These are phyloP conservation scores for Urtica urens DNA, from an alignment of 306 rosid species.

Conservation along the genomic window DNA sequence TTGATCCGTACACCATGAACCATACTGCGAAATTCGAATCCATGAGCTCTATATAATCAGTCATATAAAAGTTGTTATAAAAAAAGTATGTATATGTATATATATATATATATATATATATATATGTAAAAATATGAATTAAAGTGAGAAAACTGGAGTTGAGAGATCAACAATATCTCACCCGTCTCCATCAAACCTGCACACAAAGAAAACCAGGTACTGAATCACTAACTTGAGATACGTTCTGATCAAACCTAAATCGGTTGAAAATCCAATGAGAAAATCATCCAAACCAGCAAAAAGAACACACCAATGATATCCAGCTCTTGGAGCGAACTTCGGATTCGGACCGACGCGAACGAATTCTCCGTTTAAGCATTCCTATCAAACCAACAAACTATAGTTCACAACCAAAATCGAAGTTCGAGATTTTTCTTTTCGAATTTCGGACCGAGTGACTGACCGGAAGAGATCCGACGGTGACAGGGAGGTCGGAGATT, in stretches of 20 bases:
- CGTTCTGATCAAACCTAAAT: too few relatives aligned
- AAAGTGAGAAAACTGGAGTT: neutral
- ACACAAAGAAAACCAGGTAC: slow-evolving; percentile 17
- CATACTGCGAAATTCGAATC: slow-evolving; percentile 50
- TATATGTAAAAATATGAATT: neutral
- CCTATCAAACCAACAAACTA: slow-evolving; percentile 32
- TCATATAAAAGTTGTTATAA: too few relatives aligned
- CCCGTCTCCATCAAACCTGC: slow-evolving; percentile 99
- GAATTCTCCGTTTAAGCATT: slow-evolving; percentile 91
- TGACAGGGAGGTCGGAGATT: slow-evolving; percentile 37
- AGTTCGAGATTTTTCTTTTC: too few relatives aligned
- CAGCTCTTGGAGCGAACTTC: slow-evolving; percentile 72
- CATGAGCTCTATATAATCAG: neutral
- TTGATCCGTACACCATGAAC: slow-evolving; percentile 91
- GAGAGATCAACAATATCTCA: slow-evolving; percentile 33
- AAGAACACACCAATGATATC: slow-evolving; percentile 49
- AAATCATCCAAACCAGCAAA: neutral
- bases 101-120: too few relatives aligned
- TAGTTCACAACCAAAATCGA: too few relatives aligned
- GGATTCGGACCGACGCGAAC: slow-evolving; percentile 92
- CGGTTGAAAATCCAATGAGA: slow-evolving; percentile 10
- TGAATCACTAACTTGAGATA: too few relatives aligned
- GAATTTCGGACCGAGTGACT: too few relatives aligned
- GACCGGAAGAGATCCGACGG: slow-evolving; percentile 74
- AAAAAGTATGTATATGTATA: too few relatives aligned